phyloP scores from a whole-genome alignment of 2,329 filamentous ascomycete genomes.

The Exophiala phaeomuriformis region DNA sequence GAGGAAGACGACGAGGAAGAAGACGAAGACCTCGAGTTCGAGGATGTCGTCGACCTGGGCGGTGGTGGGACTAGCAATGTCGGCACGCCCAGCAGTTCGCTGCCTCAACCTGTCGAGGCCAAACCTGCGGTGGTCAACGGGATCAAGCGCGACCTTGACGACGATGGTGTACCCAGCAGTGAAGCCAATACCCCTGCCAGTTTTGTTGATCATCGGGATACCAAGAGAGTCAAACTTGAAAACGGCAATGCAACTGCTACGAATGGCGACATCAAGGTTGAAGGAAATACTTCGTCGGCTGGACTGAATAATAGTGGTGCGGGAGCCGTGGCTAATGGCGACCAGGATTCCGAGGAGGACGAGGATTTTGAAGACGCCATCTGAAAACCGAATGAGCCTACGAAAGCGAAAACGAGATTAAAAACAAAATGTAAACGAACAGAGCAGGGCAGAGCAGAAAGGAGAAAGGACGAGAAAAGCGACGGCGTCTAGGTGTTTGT shows the following conservation, averaged over 20 bases:
- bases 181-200: conserved; percentile 22
- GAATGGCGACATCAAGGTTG: conserved; percentile 5
- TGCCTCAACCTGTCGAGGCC: not conserved
- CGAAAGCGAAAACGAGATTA: too few species aligned
- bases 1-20: conserved; percentile 24
- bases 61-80: conserved; percentile 5
- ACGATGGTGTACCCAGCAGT: conserved; percentile 13
- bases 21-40: conserved; percentile 26
- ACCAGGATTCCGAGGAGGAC: conserved; percentile 26
- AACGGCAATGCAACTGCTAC: conserved; percentile 6
- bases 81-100: conserved; percentile 17
- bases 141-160: conserved; percentile 23
- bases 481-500: not conserved
- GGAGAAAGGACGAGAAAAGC: not conserved
- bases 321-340: conserved; percentile 24
- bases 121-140: conserved; percentile 13
- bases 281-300: not conserved
- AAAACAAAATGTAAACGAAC: too few species aligned
- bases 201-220: conserved; percentile 7
- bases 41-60: conserved; percentile 21
- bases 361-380: conserved; percentile 28
- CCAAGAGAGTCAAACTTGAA: conserved; percentile 23
- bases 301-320: conserved; percentile 1
- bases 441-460: not conserved
- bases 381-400: not conserved